Percentiles rank a stretch among this genome's conserved stretches.
phyloP scores from a whole-genome alignment of 225 moss, liverwort and hornwort genomes.

The Pseudisothecium myosuroides region DNA sequence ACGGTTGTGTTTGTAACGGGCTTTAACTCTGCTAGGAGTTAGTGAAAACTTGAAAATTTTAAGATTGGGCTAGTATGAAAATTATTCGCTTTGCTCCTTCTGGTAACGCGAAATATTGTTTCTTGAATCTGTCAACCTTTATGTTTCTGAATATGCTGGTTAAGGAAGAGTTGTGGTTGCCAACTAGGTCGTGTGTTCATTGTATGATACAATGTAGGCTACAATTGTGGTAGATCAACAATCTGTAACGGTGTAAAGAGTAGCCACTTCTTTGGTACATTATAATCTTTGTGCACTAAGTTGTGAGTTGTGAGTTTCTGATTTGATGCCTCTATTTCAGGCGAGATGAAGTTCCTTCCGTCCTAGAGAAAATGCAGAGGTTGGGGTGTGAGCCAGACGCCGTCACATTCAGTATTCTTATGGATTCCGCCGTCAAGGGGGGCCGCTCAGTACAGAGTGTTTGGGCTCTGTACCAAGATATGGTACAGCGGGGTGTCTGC shows the following conservation, averaged over 20 bases:
- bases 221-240: neutral
- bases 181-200: neutral
- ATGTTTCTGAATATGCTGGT: neutral
- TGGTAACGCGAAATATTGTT: neutral
- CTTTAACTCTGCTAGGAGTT: neutral
- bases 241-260: neutral
- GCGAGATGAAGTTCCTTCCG: constrained; percentile 18
- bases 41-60: neutral
- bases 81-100: neutral
- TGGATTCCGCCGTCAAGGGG: constrained; percentile 34
- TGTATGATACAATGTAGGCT: neutral
- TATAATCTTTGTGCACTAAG: neutral
- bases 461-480: constrained; percentile 63
- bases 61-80: neutral
- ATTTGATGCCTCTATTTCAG: constrained; percentile 21
- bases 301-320: neutral
- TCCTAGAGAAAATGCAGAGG: constrained; percentile 64
- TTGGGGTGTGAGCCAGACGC: constrained; percentile 52
- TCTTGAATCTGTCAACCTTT: neutral
- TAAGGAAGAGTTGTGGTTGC: neutral
- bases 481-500: constrained; percentile 40
- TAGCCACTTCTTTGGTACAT: neutral
- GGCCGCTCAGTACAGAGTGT: constrained; percentile 37
- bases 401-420: constrained; percentile 73
- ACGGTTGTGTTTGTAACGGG: neutral